Evolutionary conservation across 2,329 filamentous ascomycete species (phyloP), one percentile per base, ranked within the genome.

Genomic region (Monosporascus sp.): DNA sequence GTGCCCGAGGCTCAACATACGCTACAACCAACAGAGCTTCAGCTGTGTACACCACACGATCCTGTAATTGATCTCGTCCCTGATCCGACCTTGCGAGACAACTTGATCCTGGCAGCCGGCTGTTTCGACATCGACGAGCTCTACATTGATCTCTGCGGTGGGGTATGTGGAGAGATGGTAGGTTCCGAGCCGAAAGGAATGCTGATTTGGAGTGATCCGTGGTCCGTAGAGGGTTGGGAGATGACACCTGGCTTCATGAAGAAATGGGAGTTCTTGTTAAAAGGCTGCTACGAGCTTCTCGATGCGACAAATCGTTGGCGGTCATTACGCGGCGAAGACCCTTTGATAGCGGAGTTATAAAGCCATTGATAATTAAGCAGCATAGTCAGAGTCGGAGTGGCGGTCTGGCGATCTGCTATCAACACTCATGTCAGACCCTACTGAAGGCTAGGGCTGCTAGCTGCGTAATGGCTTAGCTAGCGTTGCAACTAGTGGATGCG

Each of bases 241-340:
- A 57, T 75, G 4, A 74, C 67, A 0, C 66, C 70, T 49, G 62
- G 64, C 2, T 77, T 77, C 57, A 58, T 69, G 49, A 56, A 57
- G 27, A 67, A 65, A 49, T 78, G 70, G 69, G 64, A 62, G 5
- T 73, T 66, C 50, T 60, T 77, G 24, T 54, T 77, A 6, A 53
- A 61, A 25, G 72, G 70, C 8, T 78, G 74, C 53, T 57, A 50
- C 17, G 57, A 62, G 39, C 67, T 74, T 48, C 48, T 71, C 5
- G 59, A 59, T 22, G 66, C 66, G 18, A 76, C 73, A 6, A 75
- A 77, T 60, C 52, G 60, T 20, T 77, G 74, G 73, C 60, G 74
- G 52, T 55, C 52, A 11, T 20, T 50, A 35, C 54, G 65, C 14
- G 62, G 61, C 7, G 65, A 67, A 44, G 60, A 62, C 36, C 54